Evolutionary conservation across 805 yeast genomes (phyloP), one percentile per base, ranked within the genome.

Genomic region (Yarrowia yakushimensis): DNA sequence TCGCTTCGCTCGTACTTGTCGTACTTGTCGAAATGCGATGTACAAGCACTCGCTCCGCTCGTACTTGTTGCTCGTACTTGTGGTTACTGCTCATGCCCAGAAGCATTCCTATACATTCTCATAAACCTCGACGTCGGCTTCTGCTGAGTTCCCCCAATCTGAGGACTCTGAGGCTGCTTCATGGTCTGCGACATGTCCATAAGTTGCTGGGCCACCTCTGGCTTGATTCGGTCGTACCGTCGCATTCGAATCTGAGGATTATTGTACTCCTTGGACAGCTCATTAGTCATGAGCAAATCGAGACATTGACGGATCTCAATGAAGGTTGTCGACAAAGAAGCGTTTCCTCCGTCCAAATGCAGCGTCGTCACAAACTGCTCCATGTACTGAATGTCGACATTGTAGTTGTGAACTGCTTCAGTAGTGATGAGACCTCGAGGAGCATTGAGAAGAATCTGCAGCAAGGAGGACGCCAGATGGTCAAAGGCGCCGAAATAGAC

Each of bases 401-500:
- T 89, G 72, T 93, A 92, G 72, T 91, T 92, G 50, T 75, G 75
- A 6, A 86, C 76, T 0, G 93, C 87, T 63, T 76, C 85, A 22
- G 78, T 77, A 20, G 90, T 85, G 67, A 83, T 84, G 11, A 76
- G 71, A 2, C 77, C 72, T 1, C 79, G 81, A 0, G 85, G 82
- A 18, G 81, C 80, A 36, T 79, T 74, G 46, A 84, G 77, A 64
- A 92, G 77, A 9, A 85, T 77, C 45, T 80, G 79, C 65, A 88
- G 77, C 71, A 93, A 83, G 65, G 85, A 83, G 41, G 85, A 82
- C 0, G 96, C 85, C 64, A 94, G 81, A 66, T 88, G 85, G 75
- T 92, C 98, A 71, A 89, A 90, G 27, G 93, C 90, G 70, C 96
- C 82, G 67, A 90, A 85, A 65, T 92, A 81, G n/a, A 96, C 82